Percentiles rank a stretch among this genome's conserved stretches.
Evolutionary conservation across 2,329 filamentous ascomycete genomes (phyloP).

Genomic region (Sarocladiaceae sp.): DNA sequence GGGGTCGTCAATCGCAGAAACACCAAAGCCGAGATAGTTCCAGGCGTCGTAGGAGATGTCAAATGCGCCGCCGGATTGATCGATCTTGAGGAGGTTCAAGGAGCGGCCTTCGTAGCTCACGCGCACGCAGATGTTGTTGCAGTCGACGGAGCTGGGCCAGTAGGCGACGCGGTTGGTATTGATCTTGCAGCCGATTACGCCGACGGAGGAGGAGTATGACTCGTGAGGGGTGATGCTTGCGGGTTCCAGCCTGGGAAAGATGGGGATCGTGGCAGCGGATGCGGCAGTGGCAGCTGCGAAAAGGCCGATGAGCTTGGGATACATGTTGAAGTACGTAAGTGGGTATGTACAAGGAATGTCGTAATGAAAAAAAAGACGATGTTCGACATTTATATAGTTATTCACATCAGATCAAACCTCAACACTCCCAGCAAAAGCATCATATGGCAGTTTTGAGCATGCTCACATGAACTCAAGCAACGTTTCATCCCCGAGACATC

Average conservation of each 20-base stretch:
- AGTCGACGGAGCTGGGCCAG: slow-evolving; percentile 50
- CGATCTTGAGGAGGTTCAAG: slow-evolving; percentile 55
- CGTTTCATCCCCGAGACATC: no score
- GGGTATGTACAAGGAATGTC: no score
- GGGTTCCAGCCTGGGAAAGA: slow-evolving; percentile 10
- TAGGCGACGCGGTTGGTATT: slow-evolving; percentile 58
- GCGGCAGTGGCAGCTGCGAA: neutral
- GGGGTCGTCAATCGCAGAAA: slow-evolving; percentile 40
- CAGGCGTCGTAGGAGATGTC: slow-evolving; percentile 60
- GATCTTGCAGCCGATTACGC: slow-evolving; percentile 57
- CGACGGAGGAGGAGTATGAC: slow-evolving; percentile 51
- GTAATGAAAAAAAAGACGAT: no score
- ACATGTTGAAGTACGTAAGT: no score
- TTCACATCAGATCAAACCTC: no score
- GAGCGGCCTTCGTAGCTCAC: slow-evolving; percentile 43
- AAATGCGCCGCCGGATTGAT: slow-evolving; percentile 50
- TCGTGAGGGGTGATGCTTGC: slow-evolving; percentile 41
- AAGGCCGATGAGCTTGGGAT: neutral
- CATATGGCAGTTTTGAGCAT: no score
- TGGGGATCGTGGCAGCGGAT: slow-evolving; percentile 14
- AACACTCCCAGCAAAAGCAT: no score
- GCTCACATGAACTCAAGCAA: no score
- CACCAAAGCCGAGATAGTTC: slow-evolving; percentile 52
- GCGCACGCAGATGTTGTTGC: slow-evolving; percentile 53
- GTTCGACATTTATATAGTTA: no score